Evolutionary conservation across 768 basidiomycete species (phyloP).

Genomic region (Mycena belliarum): DNA sequence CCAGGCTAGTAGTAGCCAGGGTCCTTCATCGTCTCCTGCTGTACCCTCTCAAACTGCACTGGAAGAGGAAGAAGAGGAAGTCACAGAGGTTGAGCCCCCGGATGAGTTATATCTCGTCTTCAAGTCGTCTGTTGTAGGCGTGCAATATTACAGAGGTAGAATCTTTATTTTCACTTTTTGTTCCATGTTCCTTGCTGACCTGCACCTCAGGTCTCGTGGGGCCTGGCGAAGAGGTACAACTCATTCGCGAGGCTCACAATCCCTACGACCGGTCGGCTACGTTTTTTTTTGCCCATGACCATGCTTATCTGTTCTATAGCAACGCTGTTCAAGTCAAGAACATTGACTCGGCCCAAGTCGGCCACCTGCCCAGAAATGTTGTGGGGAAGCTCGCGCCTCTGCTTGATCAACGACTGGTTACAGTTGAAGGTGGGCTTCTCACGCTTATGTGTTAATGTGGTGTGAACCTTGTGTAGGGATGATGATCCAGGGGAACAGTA

Average conservation of each 20-base stretch:
- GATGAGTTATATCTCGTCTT: constrained; percentile 73
- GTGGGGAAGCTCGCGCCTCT: constrained; percentile 66
- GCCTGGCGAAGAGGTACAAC: constrained; percentile 71
- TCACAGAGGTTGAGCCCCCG: constrained; percentile 43
- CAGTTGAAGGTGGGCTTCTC: constrained; percentile 71
- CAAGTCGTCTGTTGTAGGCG: constrained; percentile 69
- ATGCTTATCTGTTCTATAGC: constrained; percentile 32
- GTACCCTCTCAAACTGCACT: constrained; percentile 11
- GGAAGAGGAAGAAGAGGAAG: constrained; percentile 46
- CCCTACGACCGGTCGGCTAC: constrained; percentile 60
- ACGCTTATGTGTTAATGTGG: constrained; percentile 16
- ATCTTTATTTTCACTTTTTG: not conserved
- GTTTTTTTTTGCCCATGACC: not conserved
- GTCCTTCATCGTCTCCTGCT: constrained; percentile 20
- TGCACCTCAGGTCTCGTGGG: constrained; percentile 72
- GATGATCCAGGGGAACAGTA: constrained; percentile 70
- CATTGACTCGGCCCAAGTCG: constrained; percentile 73
- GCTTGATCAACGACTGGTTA: constrained; percentile 63
- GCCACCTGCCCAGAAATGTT: constrained; percentile 69
- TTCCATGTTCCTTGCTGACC: not conserved
- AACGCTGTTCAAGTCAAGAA: constrained; percentile 85
- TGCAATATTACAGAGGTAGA: constrained; percentile 79
- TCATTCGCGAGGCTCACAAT: constrained; percentile 69
- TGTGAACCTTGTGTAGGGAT: constrained; percentile 19
- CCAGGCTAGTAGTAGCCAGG: constrained; percentile 7